Base-by-base conservation (phyloP, 2,329 filamentous ascomycete species). In the Orbilia quercus region DNA sequence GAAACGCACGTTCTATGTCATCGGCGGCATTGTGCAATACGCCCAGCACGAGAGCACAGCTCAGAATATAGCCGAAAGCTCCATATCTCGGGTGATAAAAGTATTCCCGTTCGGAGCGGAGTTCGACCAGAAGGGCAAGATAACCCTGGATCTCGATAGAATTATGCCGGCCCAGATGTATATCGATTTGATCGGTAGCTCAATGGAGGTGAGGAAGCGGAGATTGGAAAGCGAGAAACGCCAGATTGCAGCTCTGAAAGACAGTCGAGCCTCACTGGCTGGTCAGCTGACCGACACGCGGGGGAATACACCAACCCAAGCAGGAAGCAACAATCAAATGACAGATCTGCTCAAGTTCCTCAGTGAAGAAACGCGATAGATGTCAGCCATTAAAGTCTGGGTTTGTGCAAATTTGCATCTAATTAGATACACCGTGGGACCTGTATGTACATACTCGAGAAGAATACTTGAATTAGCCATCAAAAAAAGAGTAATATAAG, bases 121-220 rank as follows among this genome's bases (percentile, higher is more conserved):
- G 34, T 31, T 73, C 7, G 60, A 66, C 25, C 53, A 54, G 7
- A 42, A 50, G 16, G 69, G 69, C 6, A 66, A 59, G 34, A 73
- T 73, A 23, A 53, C 38, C 38, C 60, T 73, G 40, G 60, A 66
- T 16, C 28, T 73, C 6, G 54, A 73, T 18, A 55, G 62, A n/a
- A 66, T 66, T 23, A 31, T 36, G 1, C 54, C 53, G 7, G 51
- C 40, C 14, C 60, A 73, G 12, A 7, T 60, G 2, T 66, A 55
- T 18, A n/a, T 23, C 7, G 16, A 38, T 1, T 16, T 73, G 7
- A 18, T 73, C 12, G 44, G 45, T 3, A 57, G 23, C 20, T 25
- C 23, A 9, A 5, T 12, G 7, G 53, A 55, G 11, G 47, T 22
- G 18, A 7, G 16, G 1, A 28, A 20, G 18, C 16, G 9, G 18